Conservation (phyloP, 176 grass and related monocot genomes). For the Coix lacrymajobi region DNA sequence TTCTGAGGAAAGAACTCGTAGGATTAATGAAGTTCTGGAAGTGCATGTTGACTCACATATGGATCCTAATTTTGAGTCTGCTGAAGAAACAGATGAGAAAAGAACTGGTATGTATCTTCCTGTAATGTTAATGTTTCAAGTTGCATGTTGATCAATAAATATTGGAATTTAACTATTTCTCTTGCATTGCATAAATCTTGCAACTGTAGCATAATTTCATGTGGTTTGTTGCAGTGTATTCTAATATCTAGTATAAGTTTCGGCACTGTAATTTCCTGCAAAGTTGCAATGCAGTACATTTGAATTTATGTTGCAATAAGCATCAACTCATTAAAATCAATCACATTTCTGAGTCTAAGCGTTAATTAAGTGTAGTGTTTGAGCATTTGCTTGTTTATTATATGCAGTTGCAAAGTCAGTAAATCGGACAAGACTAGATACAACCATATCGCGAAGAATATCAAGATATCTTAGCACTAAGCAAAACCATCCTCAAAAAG, state of each 20-base stretch:
- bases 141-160: constrained; percentile 1
- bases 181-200: not conserved
- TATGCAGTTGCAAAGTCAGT: constrained; percentile 34
- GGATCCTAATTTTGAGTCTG: constrained; percentile 86
- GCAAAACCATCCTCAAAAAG: constrained; percentile 23
- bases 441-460: constrained; percentile 34
- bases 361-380: constrained; percentile 7
- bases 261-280: not conserved
- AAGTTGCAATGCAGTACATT: not conserved
- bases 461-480: constrained; percentile 21
- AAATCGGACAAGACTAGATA: constrained; percentile 35
- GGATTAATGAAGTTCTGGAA: constrained; percentile 67
- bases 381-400: not conserved
- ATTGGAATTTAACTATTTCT: constrained; percentile 14
- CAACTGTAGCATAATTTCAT: constrained; percentile 7
- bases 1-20: constrained; percentile 74
- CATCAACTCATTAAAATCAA: not conserved
- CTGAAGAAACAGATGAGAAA: constrained; percentile 57
- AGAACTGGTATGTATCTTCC: constrained; percentile 36
- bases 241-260: not conserved
- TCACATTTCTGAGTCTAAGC: not conserved
- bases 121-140: not conserved
- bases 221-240: not conserved
- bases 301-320: not conserved
- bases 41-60: constrained; percentile 81